A percentile compares a stretch with the other conserved stretches of the same genome.
Conservation (phyloP, 352 stramenopile genomes). For the Globisporangium okanoganense region DNA sequence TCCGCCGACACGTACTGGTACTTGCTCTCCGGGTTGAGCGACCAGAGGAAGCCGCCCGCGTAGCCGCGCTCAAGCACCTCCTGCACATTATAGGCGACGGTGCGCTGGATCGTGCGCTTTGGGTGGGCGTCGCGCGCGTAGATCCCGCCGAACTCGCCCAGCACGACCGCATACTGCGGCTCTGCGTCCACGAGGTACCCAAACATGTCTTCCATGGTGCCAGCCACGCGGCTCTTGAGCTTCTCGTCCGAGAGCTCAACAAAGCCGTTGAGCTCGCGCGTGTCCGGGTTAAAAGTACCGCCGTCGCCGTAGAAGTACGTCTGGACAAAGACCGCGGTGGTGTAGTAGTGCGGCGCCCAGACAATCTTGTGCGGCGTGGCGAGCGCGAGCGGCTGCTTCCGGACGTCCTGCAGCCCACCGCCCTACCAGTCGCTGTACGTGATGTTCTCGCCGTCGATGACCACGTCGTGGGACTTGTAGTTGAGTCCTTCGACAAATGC, state of each 20-base stretch:
- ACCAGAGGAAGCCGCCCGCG: slow-evolving; percentile 56
- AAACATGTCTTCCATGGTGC: slow-evolving; percentile 41
- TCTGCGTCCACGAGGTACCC: slow-evolving; percentile 22
- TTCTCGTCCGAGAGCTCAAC: slow-evolving; percentile 26
- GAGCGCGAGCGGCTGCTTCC: slow-evolving; percentile 16
- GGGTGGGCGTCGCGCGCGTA: slow-evolving; percentile 50
- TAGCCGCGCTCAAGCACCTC: slow-evolving; percentile 37
- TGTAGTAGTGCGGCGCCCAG: slow-evolving; percentile 38
- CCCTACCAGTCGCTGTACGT: slow-evolving; percentile 37
- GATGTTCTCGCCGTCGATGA: slow-evolving; percentile 25
- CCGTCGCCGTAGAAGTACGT: slow-evolving; percentile 27
- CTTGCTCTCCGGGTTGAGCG: slow-evolving; percentile 53
- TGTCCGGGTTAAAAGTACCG: slow-evolving; percentile 11
- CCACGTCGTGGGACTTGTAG: slow-evolving; percentile 20
- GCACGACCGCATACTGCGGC: slow-evolving; percentile 16
- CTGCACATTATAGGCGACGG: slow-evolving; percentile 45
- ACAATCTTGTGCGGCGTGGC: slow-evolving; percentile 22
- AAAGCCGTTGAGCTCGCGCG: slow-evolving; percentile 15
- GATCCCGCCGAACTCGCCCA: slow-evolving; percentile 55
- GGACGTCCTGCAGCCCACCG: slow-evolving; percentile 28
- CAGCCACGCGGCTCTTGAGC: slow-evolving; percentile 17
- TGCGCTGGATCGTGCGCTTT: slow-evolving; percentile 40
- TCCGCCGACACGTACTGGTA: slow-evolving; percentile 55
- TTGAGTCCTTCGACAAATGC: slow-evolving; percentile 36
- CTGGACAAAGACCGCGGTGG: slow-evolving; percentile 24